phyloP scores from a whole-genome alignment of 768 basidiomycete species.

The Sistotremastrum niveocremeum region DNA sequence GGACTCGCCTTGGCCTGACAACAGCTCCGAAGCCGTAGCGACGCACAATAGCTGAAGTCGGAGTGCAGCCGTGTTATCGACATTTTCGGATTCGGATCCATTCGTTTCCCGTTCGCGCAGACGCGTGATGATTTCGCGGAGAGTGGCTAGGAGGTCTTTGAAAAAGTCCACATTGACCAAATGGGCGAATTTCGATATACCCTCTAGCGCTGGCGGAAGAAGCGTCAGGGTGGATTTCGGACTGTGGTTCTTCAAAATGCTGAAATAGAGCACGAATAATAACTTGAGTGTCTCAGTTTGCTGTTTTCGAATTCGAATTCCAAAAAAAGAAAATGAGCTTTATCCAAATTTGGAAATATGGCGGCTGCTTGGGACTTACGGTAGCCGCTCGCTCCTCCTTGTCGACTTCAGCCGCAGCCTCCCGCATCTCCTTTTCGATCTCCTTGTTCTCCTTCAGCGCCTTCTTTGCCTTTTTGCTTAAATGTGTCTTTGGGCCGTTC shows the following conservation, averaged over 20 bases:
- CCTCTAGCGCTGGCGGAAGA: constrained; percentile 77
- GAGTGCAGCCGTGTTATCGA: constrained; percentile 18
- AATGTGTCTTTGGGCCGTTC: constrained; percentile 48
- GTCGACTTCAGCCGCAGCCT: constrained; percentile 90
- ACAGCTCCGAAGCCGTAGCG: constrained; percentile 92
- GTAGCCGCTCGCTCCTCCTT: constrained; percentile 74
- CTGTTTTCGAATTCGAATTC: constrained; percentile 25
- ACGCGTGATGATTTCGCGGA: constrained; percentile 62
- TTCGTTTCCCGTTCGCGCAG: constrained; percentile 16
- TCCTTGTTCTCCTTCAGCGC: constrained; percentile 76
- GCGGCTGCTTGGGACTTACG: constrained; percentile 45
- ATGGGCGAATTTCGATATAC: constrained; percentile 88
- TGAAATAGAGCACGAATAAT: constrained; percentile 93
- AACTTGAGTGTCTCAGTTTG: constrained; percentile 98
- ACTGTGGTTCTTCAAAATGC: constrained; percentile 75
- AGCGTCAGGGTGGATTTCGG: constrained; percentile 43
- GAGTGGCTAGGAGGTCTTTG: constrained; percentile 80
- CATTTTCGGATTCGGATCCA: constrained; percentile 26
- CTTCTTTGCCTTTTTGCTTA: constrained; percentile 89
- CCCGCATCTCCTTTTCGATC: constrained; percentile 83
- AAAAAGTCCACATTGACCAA: constrained; percentile 98
- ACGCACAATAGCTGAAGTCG: constrained; percentile 56
- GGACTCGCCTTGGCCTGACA: constrained; percentile 80
- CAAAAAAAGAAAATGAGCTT: background rate
- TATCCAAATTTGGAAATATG: background rate